Evolutionary conservation across 2,329 filamentous ascomycete species (phyloP), one percentile per base, ranked within the genome.

Genomic region (Colletotrichum sp.): DNA sequence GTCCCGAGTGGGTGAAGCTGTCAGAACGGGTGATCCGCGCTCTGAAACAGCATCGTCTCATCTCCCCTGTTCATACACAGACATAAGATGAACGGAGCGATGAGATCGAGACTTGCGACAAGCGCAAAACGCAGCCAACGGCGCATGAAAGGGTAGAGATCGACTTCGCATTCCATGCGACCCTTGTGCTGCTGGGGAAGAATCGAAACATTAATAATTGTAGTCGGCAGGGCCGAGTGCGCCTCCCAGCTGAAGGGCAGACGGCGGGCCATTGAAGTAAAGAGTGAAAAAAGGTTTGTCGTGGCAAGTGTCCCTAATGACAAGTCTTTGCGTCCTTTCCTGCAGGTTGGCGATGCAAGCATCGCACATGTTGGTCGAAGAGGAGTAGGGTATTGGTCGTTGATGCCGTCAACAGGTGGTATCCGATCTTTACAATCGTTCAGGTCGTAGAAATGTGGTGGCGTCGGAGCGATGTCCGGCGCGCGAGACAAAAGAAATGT

Each of bases 281-380:
- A 51, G 34, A 27, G 55, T 70, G 18, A 71, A 71, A 66, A 47
- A 38, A 38, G 8, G n/a, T 31, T 73, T 70, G 47, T 66, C 71
- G 71, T 69, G 61, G 71, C 63, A 69, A 71, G 62, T 66, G 68
- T 66, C 55, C 62, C 68, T 51, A 63, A 62, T 73, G 71, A 63
- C 62, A 66, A 71, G 68, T 62, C 16, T 57, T 62, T 55, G 68
- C 61, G 65, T 73, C 71, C 68, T 73, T 73, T 73, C 71, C 68
- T 73, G 68, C 71, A 73, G 68, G 71, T 43, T 27, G 71, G 71
- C 68, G 55, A 63, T 67, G 71, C 71, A 73, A 71, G 71, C 71
- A 38, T 66, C 57, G 71, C 71, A 24, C 68, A 38, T 51, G 29
- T 34, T 47, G 62, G 47, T 71, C 57, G 68, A 71, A 73, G 68